Base-by-base conservation (phyloP, 2,329 filamentous ascomycete genomes). In the Ampelomyces quisqualis region DNA sequence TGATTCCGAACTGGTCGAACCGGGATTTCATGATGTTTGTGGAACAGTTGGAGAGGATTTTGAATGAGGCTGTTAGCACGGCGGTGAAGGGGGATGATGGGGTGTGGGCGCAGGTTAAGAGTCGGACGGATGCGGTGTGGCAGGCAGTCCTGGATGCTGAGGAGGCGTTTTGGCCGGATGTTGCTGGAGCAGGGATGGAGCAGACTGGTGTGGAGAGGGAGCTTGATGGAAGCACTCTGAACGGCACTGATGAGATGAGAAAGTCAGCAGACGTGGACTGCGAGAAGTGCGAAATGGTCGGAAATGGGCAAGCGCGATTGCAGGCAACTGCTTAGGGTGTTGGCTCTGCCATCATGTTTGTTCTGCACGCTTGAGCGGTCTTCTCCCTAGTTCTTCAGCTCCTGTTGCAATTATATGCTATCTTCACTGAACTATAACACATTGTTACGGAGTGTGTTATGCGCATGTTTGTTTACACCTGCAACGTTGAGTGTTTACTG, bases 1-100 rank as follows among this genome's bases (percentile, higher is more conserved):
- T 87, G 48, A 86, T 87, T 42, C 78, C 77, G 0, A 86, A 86
- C 55, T 87, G 83, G 84, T 81, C 78, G 30, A 80, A 77, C 47
- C 51, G 61, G 2, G 79, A 81, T 54, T 87, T 87, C 59, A 70
- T 71, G 24, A 67, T 53, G 35, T 84, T 85, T 68, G 82, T 85
- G 10, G 68, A 75, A 38, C 65, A 70, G 34, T 70, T 85, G 40
- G 77, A 74, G 18, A 65, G 59, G 15, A 71, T 84, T 6, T 69
- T 84, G 40, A 79, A 85, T 59, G 70, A 73, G 22, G 61, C 55
- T 11, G 60, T 65, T 0, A 36, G 48, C 20, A 23, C 51, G 13
- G 60, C 51, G 1, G 47, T 61, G 0, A 37, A 35, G 2, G 38
- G 40, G 3, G 53, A 66, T 29, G 51, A 59, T 10, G 42, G 24